Conservation (phyloP, 2,329 filamentous ascomycete species). For the Ophiostoma sp. region DNA sequence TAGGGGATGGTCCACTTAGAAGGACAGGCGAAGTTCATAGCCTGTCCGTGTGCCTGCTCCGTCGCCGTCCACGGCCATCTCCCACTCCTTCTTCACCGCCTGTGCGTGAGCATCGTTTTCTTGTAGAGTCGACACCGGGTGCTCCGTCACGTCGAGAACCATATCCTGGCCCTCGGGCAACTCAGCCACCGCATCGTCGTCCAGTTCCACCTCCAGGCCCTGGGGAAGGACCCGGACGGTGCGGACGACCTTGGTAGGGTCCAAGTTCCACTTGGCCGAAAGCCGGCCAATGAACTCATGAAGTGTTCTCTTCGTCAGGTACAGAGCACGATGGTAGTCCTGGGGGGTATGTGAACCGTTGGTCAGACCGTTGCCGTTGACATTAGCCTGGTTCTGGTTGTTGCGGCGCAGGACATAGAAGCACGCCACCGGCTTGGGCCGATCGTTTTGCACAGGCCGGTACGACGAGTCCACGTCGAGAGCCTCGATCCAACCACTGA, state of each 20-base stretch:
- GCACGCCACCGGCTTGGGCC: conserved; percentile 76
- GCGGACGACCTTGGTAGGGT: conserved; percentile 68
- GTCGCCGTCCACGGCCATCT: conserved; percentile 57
- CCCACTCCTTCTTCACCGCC: conserved; percentile 57
- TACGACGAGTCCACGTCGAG: conserved; percentile 87
- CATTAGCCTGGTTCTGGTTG: conserved; percentile 37
- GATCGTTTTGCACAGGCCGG: conserved; percentile 69
- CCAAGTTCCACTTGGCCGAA: conserved; percentile 77
- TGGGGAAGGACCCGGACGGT: conserved; percentile 71
- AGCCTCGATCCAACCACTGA: conserved; percentile 86
- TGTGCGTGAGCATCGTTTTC: conserved; percentile 28
- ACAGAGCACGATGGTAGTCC: conserved; percentile 79
- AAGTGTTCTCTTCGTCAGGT: conserved; percentile 74
- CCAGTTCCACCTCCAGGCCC: conserved; percentile 80
- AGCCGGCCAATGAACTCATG: conserved; percentile 72
- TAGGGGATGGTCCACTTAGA: conserved; percentile 39
- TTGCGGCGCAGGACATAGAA: conserved; percentile 72
- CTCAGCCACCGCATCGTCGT: conserved; percentile 84
- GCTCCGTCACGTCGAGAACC: conserved; percentile 65
- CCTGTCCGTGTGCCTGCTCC: conserved; percentile 37
- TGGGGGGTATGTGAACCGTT: conserved; percentile 29
- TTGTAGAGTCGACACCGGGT: conserved; percentile 38
- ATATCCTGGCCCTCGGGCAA: conserved; percentile 91
- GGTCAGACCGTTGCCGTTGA: background rate
- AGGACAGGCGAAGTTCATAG: conserved; percentile 50